A percentile compares a stretch with the other conserved stretches of the same genome.
These are phyloP conservation scores for Chaetomium globosum DNA, from an alignment of 2,329 filamentous ascomycete genomes.

Conservation along the genomic window DNA sequence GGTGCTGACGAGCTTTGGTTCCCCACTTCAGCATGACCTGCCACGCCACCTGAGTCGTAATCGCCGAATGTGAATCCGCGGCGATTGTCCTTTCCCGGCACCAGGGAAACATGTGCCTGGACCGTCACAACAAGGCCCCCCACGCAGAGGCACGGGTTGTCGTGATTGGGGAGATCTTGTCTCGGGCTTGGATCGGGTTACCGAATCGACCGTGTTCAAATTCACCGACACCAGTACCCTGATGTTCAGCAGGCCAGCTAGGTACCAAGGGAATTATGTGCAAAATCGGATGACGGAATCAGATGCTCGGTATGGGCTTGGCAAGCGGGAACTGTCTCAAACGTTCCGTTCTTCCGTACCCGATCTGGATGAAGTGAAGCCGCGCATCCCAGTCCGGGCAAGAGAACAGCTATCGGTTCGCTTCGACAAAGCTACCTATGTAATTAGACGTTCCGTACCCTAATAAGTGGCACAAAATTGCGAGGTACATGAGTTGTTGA, in stretches of 20 bases:
- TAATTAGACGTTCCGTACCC: background rate
- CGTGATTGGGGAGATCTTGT: conserved; percentile 7
- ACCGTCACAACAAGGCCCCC: conserved; percentile 1
- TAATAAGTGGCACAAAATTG: background rate
- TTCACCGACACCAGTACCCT: conserved; percentile 18
- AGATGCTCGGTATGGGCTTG: conserved; percentile 30
- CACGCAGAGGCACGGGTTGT: background rate
- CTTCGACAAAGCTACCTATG: background rate
- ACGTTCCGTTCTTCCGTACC: conserved; percentile 21
- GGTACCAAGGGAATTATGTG: conserved; percentile 6
- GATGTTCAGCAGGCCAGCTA: background rate
- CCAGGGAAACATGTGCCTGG: background rate
- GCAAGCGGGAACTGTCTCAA: conserved; percentile 31
- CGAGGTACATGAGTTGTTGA: background rate
- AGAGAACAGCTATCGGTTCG: conserved; percentile 9
- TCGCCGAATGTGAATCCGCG: background rate
- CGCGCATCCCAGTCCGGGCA: too few relatives aligned
- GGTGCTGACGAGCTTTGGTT: conserved; percentile 18
- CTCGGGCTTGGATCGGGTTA: background rate
- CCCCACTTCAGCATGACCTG: conserved; percentile 16
- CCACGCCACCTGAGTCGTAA: conserved; percentile 26
- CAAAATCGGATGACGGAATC: conserved; percentile 26
- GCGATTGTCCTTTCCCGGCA: background rate
- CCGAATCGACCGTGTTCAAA: conserved; percentile 1
- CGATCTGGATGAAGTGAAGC: conserved; percentile 26